A percentile compares a stretch with the other conserved stretches of the same genome.
phyloP scores from a whole-genome alignment of 768 basidiomycete species.

The Mycena crocata region DNA sequence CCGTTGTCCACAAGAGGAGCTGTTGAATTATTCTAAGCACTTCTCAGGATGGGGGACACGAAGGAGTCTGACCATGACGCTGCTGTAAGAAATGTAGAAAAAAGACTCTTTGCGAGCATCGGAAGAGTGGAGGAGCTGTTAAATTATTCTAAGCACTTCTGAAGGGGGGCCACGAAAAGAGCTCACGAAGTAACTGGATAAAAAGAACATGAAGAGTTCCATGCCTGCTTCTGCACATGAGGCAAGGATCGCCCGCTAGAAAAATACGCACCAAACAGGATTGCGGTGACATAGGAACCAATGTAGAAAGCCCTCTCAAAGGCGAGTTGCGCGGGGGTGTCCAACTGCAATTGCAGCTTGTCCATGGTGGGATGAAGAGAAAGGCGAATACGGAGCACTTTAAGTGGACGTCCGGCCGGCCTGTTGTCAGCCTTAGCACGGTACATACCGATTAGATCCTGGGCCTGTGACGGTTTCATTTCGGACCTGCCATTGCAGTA shows the following conservation, averaged over 20 bases:
- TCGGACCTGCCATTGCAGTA: constrained; percentile 19
- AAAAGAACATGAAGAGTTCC: constrained; percentile 38
- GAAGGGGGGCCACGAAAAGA: too few species aligned
- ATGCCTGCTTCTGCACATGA: constrained; percentile 32
- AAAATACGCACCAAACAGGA: constrained; percentile 38
- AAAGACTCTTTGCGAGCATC: constrained; percentile 32
- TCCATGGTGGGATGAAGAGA: constrained; percentile 23
- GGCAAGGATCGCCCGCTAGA: neutral
- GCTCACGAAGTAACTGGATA: constrained; percentile 37
- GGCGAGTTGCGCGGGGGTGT: constrained; percentile 23
- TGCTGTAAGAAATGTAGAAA: constrained; percentile 38
- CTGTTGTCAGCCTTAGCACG: neutral
- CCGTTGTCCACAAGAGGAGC: constrained; percentile 48
- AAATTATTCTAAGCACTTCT: too few species aligned
- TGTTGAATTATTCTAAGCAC: too few species aligned
- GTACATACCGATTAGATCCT: constrained; percentile 10
- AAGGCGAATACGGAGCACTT: constrained; percentile 27
- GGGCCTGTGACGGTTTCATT: constrained; percentile 21
- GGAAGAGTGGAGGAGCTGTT: constrained; percentile 29
- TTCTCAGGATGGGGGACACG: too few species aligned
- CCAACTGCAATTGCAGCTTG: constrained; percentile 17
- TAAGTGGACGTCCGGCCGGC: constrained; percentile 21
- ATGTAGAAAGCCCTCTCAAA: constrained; percentile 40
- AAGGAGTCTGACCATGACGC: too few species aligned
- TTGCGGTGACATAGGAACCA: constrained; percentile 40